Evolutionary conservation across 2,329 filamentous ascomycete species (phyloP), one percentile per base, ranked within the genome.

Genomic region (Ceratocystis destructans): DNA sequence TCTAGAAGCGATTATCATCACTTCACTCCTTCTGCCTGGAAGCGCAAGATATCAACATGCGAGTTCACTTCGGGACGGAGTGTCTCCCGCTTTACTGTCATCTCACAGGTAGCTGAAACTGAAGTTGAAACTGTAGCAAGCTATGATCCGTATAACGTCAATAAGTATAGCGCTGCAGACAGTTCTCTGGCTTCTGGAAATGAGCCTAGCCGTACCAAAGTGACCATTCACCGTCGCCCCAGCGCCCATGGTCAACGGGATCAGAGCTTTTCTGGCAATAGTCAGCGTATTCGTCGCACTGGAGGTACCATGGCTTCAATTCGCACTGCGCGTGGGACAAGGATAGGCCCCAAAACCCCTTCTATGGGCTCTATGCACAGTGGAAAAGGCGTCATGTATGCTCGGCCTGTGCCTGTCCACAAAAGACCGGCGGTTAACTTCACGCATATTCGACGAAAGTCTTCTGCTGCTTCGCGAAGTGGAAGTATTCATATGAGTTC

Each of bases 1-100:
- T 96, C 93, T 0, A 83, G 87, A 66, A 96, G 91, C 75, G 93
- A 97, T 72, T 94, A 95, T 71, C 93, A 96, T 72, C 90, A 95
- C 72, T 82, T 89, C 46, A 80, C 80, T 66, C 83, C 84, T 10
- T 75, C 77, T 0, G 76, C 78, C 33, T 83, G 83, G 78, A 82
- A 80, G 69, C 85, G 82, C 71, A 81, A 83, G 59, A 79, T 84
- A 62, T 85, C 84, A 0, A 87, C 84, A 0, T 80, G 83, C 69
- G 78, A 86, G 69, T 87, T 87, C 71, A 77, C 77, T 1, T 77
- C 80, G 64, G 79, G 79, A 28, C 77, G 82, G 64, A 82, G 80
- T 57, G 77, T 82, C 46, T 87, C 84, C 3, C 79, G 80, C 20
- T 87, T 87, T 71, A 87, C 84, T 0, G 83, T 87, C 62, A 85